phyloP scores from a whole-genome alignment of 805 yeast genomes.

The Ogataea siamensis region DNA sequence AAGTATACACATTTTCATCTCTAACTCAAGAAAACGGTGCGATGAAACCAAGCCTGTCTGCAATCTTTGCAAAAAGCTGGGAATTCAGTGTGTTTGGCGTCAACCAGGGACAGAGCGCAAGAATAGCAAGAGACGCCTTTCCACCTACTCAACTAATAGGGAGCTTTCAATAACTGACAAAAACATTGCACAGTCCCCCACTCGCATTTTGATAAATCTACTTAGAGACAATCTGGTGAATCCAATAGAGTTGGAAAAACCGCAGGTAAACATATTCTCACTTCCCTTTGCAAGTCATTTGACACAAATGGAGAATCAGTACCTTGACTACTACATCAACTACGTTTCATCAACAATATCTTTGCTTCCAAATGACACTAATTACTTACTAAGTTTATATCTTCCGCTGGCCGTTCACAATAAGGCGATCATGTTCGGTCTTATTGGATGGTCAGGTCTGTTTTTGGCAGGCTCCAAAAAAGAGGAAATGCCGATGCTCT shows the following conservation, averaged over 20 bases:
- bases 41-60: constrained; percentile 44
- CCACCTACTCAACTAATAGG: no score
- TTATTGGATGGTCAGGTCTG: constrained; percentile 54
- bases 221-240: background rate
- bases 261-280: constrained; percentile 7
- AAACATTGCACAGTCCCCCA: background rate
- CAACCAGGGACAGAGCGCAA: constrained; percentile 11
- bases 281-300: constrained; percentile 14
- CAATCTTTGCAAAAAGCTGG: constrained; percentile 36
- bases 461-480: constrained; percentile 17
- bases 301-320: constrained; percentile 18
- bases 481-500: constrained; percentile 2
- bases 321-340: constrained; percentile 47
- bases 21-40: constrained; percentile 39
- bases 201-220: background rate
- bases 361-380: constrained; percentile 45
- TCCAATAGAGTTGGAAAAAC: background rate
- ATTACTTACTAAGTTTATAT: constrained; percentile 50
- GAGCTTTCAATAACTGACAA: no score
- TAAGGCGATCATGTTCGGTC: constrained; percentile 44
- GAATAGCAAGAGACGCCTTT: constrained; percentile 2
- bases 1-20: constrained; percentile 3
- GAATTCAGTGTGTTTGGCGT: constrained; percentile 30
- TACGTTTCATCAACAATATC: constrained; percentile 47
- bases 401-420: constrained; percentile 52